Evolutionary conservation across 2,329 filamentous ascomycete genomes (phyloP).

Genomic region (Hypoxylon sp.): DNA sequence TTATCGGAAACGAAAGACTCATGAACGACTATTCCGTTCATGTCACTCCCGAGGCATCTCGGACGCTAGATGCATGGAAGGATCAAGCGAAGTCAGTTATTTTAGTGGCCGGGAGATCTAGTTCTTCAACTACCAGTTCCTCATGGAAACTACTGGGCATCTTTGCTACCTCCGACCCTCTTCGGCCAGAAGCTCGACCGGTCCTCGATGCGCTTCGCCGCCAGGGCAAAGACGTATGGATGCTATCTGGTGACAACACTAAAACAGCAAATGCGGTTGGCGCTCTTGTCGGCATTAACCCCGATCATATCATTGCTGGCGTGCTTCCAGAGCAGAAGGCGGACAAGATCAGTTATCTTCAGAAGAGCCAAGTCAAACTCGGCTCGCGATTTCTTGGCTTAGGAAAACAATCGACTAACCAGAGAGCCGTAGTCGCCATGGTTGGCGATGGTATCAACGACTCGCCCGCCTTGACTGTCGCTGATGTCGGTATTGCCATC

Average conservation of each 20-base stretch:
- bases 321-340: constrained; percentile 19
- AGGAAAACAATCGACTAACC: background rate
- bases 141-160: constrained; percentile 11
- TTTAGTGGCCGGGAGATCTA: constrained; percentile 2
- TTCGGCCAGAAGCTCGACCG: constrained; percentile 7
- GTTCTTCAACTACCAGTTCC: background rate
- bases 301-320: constrained; percentile 19
- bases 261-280: constrained; percentile 19
- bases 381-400: background rate
- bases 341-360: constrained; percentile 21
- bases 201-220: constrained; percentile 14
- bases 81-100: constrained; percentile 17
- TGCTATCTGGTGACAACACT: constrained; percentile 20
- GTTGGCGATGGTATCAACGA: constrained; percentile 21
- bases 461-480: constrained; percentile 18
- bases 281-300: constrained; percentile 4
- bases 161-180: constrained; percentile 13
- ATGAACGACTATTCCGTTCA: background rate
- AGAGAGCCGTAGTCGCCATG: constrained; percentile 18
- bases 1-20: constrained; percentile 16
- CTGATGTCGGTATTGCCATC: constrained; percentile 22
- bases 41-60: background rate
- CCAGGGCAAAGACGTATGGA: constrained; percentile 19
- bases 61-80: constrained; percentile 10
- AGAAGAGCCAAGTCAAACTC: constrained; percentile 6